Percentiles rank a stretch among this genome's conserved stretches.
Conservation (phyloP, 179 eudicot species). For the Carnegiea gigantea region DNA sequence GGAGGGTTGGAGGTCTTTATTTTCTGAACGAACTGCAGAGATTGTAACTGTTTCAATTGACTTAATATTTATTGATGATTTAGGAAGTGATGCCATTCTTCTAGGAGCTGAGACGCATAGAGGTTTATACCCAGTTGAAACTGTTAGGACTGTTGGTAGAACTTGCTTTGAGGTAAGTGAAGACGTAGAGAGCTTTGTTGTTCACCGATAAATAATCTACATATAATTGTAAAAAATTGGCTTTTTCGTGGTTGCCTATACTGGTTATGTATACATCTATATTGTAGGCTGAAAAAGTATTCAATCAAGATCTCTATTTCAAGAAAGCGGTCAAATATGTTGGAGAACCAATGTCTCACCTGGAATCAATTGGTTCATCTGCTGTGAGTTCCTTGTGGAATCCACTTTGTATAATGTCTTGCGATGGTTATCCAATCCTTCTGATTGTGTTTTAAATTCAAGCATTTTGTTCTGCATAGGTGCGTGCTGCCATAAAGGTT, state of each 20-base stretch:
- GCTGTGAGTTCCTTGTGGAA: slow-evolving; percentile 34
- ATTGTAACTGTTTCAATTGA: neutral
- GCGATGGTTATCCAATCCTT: neutral
- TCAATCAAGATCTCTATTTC: slow-evolving; percentile 50
- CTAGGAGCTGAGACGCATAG: slow-evolving; percentile 94
- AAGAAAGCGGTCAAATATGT: slow-evolving; percentile 46
- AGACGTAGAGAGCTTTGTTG: neutral
- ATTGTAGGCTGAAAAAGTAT: slow-evolving; percentile 44
- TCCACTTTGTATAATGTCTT: neutral
- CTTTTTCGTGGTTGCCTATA: neutral
- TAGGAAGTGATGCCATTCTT: slow-evolving; percentile 91
- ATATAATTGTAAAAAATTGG: neutral
- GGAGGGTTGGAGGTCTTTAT: neutral
- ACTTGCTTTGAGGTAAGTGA: slow-evolving; percentile 48
- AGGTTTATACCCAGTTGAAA: slow-evolving; percentile 82
- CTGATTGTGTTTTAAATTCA: neutral
- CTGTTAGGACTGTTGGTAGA: slow-evolving; percentile 69
- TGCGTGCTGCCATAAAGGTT: slow-evolving; percentile 92
- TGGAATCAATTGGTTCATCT: slow-evolving; percentile 53
- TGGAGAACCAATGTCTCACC: slow-evolving; percentile 51
- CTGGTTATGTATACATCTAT: neutral
- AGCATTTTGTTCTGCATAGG: slow-evolving; percentile 37
- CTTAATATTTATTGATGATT: slow-evolving; percentile 21
- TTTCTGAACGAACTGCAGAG: neutral
- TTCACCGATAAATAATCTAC: neutral